Evolutionary conservation across 257 asterid genomes (phyloP).

Genomic region (Voacanga thouarsii): DNA sequence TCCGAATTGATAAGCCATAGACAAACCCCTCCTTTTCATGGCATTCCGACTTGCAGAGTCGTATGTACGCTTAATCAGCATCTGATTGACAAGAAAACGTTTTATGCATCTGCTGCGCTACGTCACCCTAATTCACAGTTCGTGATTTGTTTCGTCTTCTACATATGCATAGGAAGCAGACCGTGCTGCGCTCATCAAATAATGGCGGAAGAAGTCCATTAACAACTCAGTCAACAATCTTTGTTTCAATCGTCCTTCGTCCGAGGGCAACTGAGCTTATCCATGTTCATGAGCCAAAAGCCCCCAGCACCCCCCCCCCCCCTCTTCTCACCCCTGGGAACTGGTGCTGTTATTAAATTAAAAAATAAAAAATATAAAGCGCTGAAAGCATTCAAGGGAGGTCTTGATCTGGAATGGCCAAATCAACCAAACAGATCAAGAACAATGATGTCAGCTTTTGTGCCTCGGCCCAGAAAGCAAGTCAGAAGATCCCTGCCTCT

Average conservation of each 20-base stretch:
- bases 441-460: not conserved
- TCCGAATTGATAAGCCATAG: constrained; percentile 16
- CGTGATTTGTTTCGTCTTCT: not conserved
- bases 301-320: too few species aligned
- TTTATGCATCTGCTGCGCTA: too few species aligned
- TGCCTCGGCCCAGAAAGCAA: not conserved
- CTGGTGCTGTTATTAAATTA: too few species aligned
- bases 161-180: not conserved
- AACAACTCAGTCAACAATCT: not conserved
- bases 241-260: not conserved
- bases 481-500: not conserved
- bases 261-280: not conserved
- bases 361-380: too few species aligned
- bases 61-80: too few species aligned
- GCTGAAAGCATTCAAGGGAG: not conserved
- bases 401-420: not conserved
- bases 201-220: not conserved
- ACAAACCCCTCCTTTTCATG: not conserved
- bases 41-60: too few species aligned
- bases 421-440: not conserved
- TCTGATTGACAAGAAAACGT: too few species aligned
- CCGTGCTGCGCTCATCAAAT: not conserved
- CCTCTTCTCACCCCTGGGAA: too few species aligned
- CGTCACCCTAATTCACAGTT: not conserved
- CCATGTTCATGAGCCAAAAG: too few species aligned